Evolutionary conservation across 306 rosid genomes (phyloP), one percentile per base, ranked within the genome.

Genomic region (Vigna reflexopilosa): DNA sequence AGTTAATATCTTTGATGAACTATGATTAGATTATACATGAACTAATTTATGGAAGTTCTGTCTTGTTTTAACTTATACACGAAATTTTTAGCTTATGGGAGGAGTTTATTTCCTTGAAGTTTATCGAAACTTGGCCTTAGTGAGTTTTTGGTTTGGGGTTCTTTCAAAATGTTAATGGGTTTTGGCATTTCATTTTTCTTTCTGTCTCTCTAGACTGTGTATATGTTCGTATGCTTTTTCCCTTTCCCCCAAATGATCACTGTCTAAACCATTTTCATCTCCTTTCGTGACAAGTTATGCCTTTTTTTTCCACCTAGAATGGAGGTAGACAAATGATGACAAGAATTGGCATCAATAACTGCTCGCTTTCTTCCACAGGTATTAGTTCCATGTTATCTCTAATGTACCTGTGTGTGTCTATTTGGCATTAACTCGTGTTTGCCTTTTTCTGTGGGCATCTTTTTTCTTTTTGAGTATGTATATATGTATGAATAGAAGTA

Each of bases 321-420:
- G 89, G 91, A 81, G 81, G 87, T 74, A 78, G 75, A 80, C 52
- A 50, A 67, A 73, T 63, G 16, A 67, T 84, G 67, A 59, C 80
- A 68, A 75, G 78, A 76, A 55, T 75, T 17, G 90, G 87, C 80
- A 72, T 42, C 78, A 80, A 72, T 10, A 24, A 49, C 51, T 47
- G 65, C 79, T 79, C 62, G 19, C 58, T 85, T 81, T 87, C 91
- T 70, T 71, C 89, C 52, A 56, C 78, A 80, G 91, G 93, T 91
- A 89, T 72, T 26, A 55, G 11, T 57, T 58, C 24, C 9, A 0
- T 75, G 57, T 76, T 54, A 48, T 49, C 52, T 49, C 52, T 52
- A 9, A 24, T 26, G 7, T 32, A 30, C 66, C 59, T 54, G 15
- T 19, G 17, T 66, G 36, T 64, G 52, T 54, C 22, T 73, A 24